Evolutionary conservation across 495 filamentous ascomycete genomes (phyloP).

Genomic region (Neurospora sp.): DNA sequence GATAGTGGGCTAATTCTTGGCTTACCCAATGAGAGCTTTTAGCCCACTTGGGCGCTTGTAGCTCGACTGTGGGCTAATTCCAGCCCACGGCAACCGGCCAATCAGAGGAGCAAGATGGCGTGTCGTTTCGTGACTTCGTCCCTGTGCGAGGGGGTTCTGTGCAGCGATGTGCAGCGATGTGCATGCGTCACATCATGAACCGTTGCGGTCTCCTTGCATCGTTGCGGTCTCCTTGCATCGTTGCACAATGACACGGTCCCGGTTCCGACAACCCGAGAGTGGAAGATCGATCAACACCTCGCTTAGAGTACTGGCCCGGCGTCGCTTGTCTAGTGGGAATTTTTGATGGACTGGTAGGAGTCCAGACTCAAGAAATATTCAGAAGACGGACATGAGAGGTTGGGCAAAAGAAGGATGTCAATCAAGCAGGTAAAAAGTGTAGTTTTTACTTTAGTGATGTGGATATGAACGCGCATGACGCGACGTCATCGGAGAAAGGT

Average conservation of each 20-base stretch:
- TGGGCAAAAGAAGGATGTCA: neutral
- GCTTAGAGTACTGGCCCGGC: neutral
- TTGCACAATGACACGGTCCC: neutral
- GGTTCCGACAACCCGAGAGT: neutral
- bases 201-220: neutral
- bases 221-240: neutral
- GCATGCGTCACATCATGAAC: neutral
- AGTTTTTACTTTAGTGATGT: neutral
- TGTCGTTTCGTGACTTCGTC: neutral
- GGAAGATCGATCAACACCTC: neutral
- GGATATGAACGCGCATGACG: neutral
- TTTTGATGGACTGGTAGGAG: neutral
- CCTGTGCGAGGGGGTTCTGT: neutral
- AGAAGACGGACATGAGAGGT: neutral
- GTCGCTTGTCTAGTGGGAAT: neutral
- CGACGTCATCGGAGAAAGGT: neutral
- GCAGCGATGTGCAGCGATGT: neutral
- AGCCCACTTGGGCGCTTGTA: conserved; percentile 19
- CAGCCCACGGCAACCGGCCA: conserved; percentile 1
- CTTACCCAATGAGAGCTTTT: conserved; percentile 17
- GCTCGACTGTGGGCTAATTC: conserved; percentile 7
- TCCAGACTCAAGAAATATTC: neutral
- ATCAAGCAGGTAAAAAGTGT: neutral
- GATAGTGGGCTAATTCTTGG: conserved; percentile 18
- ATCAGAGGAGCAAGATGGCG: conserved; percentile 3